phyloP scores from a whole-genome alignment of 257 asterid genomes.

The Solanum peruvianum region DNA sequence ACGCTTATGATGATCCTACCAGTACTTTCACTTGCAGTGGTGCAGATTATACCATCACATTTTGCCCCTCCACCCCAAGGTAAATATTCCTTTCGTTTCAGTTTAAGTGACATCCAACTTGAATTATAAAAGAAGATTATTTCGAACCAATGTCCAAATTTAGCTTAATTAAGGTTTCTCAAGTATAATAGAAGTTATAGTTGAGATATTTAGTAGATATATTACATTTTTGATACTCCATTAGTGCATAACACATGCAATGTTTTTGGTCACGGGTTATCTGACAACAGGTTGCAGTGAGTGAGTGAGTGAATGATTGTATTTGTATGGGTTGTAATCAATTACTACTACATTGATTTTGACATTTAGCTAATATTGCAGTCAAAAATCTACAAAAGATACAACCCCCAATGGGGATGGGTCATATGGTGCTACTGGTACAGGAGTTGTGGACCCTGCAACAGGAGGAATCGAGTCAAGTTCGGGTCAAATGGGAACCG shows the following conservation, averaged over 20 bases:
- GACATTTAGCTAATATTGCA: constrained; percentile 17
- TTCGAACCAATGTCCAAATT: not conserved
- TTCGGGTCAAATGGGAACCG: constrained; percentile 10
- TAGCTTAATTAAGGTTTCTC: not conserved
- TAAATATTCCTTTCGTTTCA: not conserved
- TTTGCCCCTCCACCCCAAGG: constrained; percentile 88
- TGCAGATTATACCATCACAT: constrained; percentile 77
- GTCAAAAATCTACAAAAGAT: constrained; percentile 82
- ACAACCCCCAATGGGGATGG: constrained; percentile 24
- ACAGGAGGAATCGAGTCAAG: constrained; percentile 21
- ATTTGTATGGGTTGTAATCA: not conserved
- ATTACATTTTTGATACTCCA: not conserved
- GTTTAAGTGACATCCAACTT: not conserved
- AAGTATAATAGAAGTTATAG: not conserved
- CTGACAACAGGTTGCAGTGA: not conserved
- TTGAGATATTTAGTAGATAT: not conserved
- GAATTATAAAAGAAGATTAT: not conserved
- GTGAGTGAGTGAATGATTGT: not conserved
- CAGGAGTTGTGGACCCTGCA: not conserved
- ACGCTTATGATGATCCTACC: constrained; percentile 92
- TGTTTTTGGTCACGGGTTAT: not conserved
- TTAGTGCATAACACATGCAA: not conserved
- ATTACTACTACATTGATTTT: not conserved
- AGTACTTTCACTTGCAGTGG: constrained; percentile 90
- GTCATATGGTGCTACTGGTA: constrained; percentile 1